These are phyloP conservation scores for Hemisphaericaspora subhashii DNA, from an alignment of 1,139 yeast species.

Conservation along the genomic window DNA sequence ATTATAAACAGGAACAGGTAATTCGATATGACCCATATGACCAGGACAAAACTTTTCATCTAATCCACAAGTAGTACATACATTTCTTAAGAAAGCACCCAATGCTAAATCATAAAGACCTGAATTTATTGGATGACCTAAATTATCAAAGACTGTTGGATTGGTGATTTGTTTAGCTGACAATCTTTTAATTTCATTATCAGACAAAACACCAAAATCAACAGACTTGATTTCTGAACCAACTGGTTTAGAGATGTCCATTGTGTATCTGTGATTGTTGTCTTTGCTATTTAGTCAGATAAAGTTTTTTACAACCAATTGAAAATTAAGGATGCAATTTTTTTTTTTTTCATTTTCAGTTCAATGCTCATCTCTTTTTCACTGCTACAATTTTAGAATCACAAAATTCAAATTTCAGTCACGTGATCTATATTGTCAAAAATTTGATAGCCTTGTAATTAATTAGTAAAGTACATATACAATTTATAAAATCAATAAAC, in stretches of 20 bases:
- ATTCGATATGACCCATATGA: constrained; percentile 96
- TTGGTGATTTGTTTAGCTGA: constrained; percentile 95
- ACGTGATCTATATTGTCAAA: background rate
- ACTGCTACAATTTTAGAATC: background rate
- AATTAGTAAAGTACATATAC: background rate
- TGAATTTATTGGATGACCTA: constrained; percentile 93
- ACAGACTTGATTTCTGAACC: constrained; percentile 93
- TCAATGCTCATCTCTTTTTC: constrained; percentile 6
- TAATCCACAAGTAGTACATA: constrained; percentile 94
- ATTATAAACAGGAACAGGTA: constrained; percentile 93
- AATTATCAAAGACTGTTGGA: constrained; percentile 90
- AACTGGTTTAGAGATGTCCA: constrained; percentile 96
- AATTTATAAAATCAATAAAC: too few relatives aligned
- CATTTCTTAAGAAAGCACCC: constrained; percentile 87
- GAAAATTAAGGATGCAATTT: background rate
- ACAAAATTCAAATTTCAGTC: background rate
- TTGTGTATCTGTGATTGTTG: constrained; percentile 21
- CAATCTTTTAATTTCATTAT: constrained; percentile 78
- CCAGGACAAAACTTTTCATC: constrained; percentile 97
- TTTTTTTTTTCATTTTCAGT: background rate
- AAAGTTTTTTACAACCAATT: background rate
- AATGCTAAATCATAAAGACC: constrained; percentile 93
- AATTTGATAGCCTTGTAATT: background rate
- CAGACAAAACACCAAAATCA: constrained; percentile 83
- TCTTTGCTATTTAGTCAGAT: background rate